phyloP scores from a whole-genome alignment of 495 filamentous ascomycete species.

The Aspergillus incahuasiensis region DNA sequence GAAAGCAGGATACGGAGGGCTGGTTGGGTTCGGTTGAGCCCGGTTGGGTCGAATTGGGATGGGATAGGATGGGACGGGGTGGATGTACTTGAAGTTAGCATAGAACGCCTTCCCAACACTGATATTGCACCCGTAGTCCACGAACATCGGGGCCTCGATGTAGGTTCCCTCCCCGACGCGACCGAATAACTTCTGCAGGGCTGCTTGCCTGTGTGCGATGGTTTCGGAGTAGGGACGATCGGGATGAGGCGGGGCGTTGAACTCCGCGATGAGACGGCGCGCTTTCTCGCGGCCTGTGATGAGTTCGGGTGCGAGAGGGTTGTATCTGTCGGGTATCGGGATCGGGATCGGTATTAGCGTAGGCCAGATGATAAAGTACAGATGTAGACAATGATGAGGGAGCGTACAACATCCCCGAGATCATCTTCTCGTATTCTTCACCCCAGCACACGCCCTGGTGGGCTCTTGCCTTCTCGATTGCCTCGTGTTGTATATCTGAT shows the following conservation, averaged over 20 bases:
- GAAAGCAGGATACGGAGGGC: no score
- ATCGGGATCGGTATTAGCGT: no score
- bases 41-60: no score
- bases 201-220: conserved; percentile 24
- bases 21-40: no score
- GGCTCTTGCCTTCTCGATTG: not conserved
- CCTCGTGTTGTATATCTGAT: not conserved
- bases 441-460: conserved; percentile 10
- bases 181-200: conserved; percentile 40
- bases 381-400: no score
- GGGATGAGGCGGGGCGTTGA: conserved; percentile 32
- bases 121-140: conserved; percentile 56
- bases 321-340: no score
- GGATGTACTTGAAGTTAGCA: conserved; percentile 48
- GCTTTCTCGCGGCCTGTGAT: conserved; percentile 20
- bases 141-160: conserved; percentile 46
- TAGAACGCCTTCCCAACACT: conserved; percentile 46
- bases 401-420: conserved; percentile 47
- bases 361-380: no score
- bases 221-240: conserved; percentile 36
- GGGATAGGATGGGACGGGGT: no score
- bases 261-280: not conserved
- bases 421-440: conserved; percentile 49
- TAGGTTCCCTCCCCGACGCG: conserved; percentile 37
- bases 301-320: conserved; percentile 37